Percentiles rank a stretch among this genome's conserved stretches.
Evolutionary conservation across 2,329 filamentous ascomycete species (phyloP).

Genomic region (Fusarium protoensiforme): DNA sequence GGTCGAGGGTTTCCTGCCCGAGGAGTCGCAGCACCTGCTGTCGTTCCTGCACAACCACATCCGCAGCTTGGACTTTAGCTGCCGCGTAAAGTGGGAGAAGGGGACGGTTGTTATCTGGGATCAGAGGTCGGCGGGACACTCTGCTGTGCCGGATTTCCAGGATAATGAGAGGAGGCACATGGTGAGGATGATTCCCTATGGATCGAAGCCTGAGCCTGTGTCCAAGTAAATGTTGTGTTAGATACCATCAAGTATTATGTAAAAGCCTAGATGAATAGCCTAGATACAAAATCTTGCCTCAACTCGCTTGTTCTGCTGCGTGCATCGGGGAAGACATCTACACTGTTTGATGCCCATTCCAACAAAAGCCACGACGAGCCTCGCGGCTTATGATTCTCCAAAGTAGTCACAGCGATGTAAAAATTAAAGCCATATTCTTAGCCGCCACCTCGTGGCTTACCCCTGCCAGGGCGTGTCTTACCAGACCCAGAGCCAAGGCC

Average conservation of each 20-base stretch:
- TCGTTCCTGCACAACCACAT: slow-evolving; percentile 45
- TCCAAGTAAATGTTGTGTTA: background rate
- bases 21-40: slow-evolving; percentile 44
- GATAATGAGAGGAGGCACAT: slow-evolving; percentile 46
- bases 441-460: background rate
- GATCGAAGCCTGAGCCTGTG: slow-evolving; percentile 34
- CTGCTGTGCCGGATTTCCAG: slow-evolving; percentile 44
- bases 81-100: slow-evolving; percentile 45
- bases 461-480: background rate
- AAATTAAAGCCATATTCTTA: background rate
- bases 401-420: background rate
- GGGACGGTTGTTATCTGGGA: slow-evolving; percentile 47
- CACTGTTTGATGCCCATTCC: background rate
- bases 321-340: no score
- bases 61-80: slow-evolving; percentile 45
- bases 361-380: background rate
- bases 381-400: background rate
- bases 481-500: background rate
- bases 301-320: background rate
- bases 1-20: slow-evolving; percentile 44
- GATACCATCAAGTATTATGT: background rate
- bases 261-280: background rate
- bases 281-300: background rate
- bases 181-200: slow-evolving; percentile 46
- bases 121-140: slow-evolving; percentile 41